phyloP scores from a whole-genome alignment of 805 yeast species.

The Tetrapisispora namnaoensis region DNA sequence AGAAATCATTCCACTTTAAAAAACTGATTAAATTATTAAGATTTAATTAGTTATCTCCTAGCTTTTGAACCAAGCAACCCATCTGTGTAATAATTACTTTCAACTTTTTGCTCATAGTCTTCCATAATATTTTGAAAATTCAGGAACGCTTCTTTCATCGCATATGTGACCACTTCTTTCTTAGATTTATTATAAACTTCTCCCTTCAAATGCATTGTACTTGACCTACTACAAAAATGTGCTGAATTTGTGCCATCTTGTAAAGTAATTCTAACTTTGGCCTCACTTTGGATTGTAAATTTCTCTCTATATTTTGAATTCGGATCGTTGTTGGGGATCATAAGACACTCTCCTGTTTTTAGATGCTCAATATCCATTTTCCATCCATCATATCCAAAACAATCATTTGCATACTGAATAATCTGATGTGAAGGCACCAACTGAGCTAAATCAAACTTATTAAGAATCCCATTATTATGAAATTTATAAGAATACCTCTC shows the following conservation, averaged over 20 bases:
- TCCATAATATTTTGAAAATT: slow-evolving; percentile 60
- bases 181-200: slow-evolving; percentile 72
- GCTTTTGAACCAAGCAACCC: slow-evolving; percentile 16
- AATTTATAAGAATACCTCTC: slow-evolving; percentile 29
- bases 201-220: slow-evolving; percentile 50
- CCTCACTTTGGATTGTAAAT: slow-evolving; percentile 28
- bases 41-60: background rate
- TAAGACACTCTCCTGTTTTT: slow-evolving; percentile 13
- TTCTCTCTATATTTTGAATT: slow-evolving; percentile 7
- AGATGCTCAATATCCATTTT: slow-evolving; percentile 32
- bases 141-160: slow-evolving; percentile 65
- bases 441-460: slow-evolving; percentile 19
- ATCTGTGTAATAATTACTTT: slow-evolving; percentile 28
- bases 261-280: slow-evolving; percentile 54
- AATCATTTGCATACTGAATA: slow-evolving; percentile 38
- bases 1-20: background rate
- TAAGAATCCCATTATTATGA: slow-evolving; percentile 20
- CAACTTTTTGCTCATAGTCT: slow-evolving; percentile 28
- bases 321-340: slow-evolving; percentile 3
- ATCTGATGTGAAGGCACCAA: slow-evolving; percentile 30
- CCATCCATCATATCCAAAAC: slow-evolving; percentile 54
- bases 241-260: slow-evolving; percentile 78
- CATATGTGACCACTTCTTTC: slow-evolving; percentile 82
- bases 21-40: background rate
- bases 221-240: slow-evolving; percentile 65